These are phyloP conservation scores for Arthrobotrys conoides DNA, from an alignment of 2,329 filamentous ascomycete species.

Conservation along the genomic window DNA sequence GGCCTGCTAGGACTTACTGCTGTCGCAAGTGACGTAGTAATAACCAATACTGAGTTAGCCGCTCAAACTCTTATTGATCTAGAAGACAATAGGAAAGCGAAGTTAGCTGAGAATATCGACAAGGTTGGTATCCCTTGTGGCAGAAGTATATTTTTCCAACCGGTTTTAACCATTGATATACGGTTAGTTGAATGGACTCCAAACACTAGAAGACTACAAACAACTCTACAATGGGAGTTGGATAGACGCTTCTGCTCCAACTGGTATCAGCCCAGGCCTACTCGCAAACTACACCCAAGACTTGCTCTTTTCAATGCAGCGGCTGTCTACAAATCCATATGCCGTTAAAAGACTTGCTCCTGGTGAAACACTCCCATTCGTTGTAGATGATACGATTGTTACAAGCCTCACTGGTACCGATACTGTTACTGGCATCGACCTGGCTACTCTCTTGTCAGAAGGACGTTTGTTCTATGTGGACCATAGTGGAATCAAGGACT, in stretches of 20 bases:
- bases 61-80: slow-evolving; percentile 9
- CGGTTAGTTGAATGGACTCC: slow-evolving; percentile 64
- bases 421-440: slow-evolving; percentile 65
- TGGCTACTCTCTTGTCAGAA: slow-evolving; percentile 65
- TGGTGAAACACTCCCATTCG: slow-evolving; percentile 67
- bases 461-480: slow-evolving; percentile 69
- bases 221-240: slow-evolving; percentile 69
- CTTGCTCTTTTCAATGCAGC: slow-evolving; percentile 70
- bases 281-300: slow-evolving; percentile 70
- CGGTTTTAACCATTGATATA: background rate
- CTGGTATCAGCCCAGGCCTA: slow-evolving; percentile 66
- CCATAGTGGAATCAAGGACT: slow-evolving; percentile 66
- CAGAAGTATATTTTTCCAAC: background rate
- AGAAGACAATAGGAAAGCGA: too few relatives aligned
- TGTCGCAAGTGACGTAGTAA: slow-evolving; percentile 21
- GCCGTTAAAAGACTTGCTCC: slow-evolving; percentile 66
- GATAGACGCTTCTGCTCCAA: slow-evolving; percentile 66
- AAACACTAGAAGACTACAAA: slow-evolving; percentile 67
- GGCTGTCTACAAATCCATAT: slow-evolving; percentile 69
- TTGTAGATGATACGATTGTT: slow-evolving; percentile 65
- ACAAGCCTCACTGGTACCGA: slow-evolving; percentile 65
- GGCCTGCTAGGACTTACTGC: slow-evolving; percentile 16
- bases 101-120: background rate
- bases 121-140: background rate
- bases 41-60: slow-evolving; percentile 30